Conservation (phyloP, 345 rosid species). For the Populus deltoides region DNA sequence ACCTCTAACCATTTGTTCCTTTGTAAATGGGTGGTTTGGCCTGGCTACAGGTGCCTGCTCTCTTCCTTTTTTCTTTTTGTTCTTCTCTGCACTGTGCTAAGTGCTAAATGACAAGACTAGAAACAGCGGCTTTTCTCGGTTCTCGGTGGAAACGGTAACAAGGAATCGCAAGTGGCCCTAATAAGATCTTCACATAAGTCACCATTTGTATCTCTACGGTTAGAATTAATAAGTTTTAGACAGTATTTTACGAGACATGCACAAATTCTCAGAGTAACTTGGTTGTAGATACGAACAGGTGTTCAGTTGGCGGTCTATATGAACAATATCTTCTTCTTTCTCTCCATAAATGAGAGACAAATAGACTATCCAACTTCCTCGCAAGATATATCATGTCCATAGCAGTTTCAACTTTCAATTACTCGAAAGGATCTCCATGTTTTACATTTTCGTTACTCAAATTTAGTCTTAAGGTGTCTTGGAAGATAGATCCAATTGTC, state of each 20-base stretch:
- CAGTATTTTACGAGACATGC: background rate
- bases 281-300: no score
- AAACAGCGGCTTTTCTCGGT: constrained; percentile 44
- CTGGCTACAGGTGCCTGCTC: background rate
- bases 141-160: constrained; percentile 28
- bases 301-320: no score
- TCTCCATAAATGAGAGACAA: no score
- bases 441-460: background rate
- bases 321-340: no score
- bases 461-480: no score
- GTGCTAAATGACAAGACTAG: constrained; percentile 65
- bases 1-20: constrained; percentile 23
- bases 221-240: background rate
- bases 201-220: background rate
- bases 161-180: background rate
- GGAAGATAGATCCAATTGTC: no score
- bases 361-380: background rate
- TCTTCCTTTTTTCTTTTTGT: constrained; percentile 2
- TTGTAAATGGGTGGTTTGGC: constrained; percentile 18
- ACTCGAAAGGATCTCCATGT: no score
- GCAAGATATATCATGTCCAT: background rate
- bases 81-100: constrained; percentile 19
- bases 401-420: no score
- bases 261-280: no score
- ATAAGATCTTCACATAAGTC: background rate